Evolutionary conservation across 306 rosid genomes (phyloP), one percentile per base, ranked within the genome.

Genomic region (Malus fusca): DNA sequence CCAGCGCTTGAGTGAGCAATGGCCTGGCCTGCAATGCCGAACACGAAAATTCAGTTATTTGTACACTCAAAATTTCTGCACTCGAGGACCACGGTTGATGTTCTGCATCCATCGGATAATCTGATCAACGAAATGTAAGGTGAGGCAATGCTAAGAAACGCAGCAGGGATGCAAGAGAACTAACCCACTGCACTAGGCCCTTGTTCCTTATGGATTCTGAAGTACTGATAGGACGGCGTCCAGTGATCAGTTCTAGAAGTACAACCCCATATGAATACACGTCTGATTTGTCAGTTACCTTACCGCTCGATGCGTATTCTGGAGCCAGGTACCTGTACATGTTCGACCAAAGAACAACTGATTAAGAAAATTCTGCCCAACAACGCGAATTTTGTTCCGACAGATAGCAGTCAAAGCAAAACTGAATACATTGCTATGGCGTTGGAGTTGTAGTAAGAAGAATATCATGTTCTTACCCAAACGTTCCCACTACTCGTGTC

Each of bases 151-250:
- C 67, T 8, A 19, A 59, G 44, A 22, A 33, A 8, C 13, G 23
- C 33, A 59, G 42, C 35, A 72, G 17, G 5, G 68, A 10, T 43
- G 59, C 17, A 51, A 22, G 51, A 52, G 14, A 30, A 69, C 80
- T 69, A n/a, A 75, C 84, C 84, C 80, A 75, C 66, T 80, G 77
- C 63, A 80, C 84, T 14, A 80, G 73, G 22, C 80, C 66, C 28
- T 75, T 52, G 3, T 63, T 80, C 68, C 74, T 80, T 0, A 13
- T 1, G 46, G 84, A 67, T 11, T 74, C 75, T 21, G 18, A 44
- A 9, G 64, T 40, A 30, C 51, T 61, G 18, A 80, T 75, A 11
- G 84, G 77, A 2, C 52, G 79, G 21, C 62, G 74, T 25, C 84
- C 77, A 2, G 80, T 80, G 62, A 80, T 80, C 11, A 80, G 77